Evolutionary conservation across 768 basidiomycete species (phyloP), one percentile per base, ranked within the genome.

Genomic region (Russula abietina): DNA sequence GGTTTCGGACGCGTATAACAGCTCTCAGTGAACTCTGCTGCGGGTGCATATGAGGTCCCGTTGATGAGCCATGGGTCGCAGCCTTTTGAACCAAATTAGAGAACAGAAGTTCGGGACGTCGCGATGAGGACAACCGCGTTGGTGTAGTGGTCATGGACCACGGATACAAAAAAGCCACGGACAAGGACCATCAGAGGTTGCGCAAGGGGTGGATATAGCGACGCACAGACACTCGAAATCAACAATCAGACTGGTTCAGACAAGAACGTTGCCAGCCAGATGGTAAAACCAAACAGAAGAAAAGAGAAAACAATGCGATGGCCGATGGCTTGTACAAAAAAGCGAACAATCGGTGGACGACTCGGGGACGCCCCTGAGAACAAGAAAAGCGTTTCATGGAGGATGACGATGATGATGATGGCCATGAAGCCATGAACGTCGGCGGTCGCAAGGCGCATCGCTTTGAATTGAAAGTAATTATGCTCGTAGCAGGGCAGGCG

Each of bases 71-170:
- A 62, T 62, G 33, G 12, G 3, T 41, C 0, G 17, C 32, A 41
- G 22, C 17, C 52, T 63, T 63, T 59, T 63, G 54, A 55, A 64
- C 32, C 48, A 55, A 55, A 50, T 36, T 14, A 36, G 58, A n/a
- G 14, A 26, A 32, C n/a, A n/a, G 36, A 51, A 22, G 39, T 48
- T 64, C 62, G 46, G 14, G 39, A 36, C 19, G 57, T 59, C 38
- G 53, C 4, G 57, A 46, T 16, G 36, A 49, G n/a, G 22, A 28
- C 19, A 10, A 2, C 12, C 30, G 19, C 2, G 16, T 32, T 14
- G 11, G 26, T 4, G 24, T 48, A 22, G 32, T 59, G 30, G 36
- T 49, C 49, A 10, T 45, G 19, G 41, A 24, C 24, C 6, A 24
- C n/a, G 12, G 16, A n/a, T 51, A 62, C 24, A 53, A 57, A 57